Evolutionary conservation across 2,329 filamentous ascomycete genomes (phyloP), one percentile per base, ranked within the genome.

Genomic region (Aureobasidium sp.): DNA sequence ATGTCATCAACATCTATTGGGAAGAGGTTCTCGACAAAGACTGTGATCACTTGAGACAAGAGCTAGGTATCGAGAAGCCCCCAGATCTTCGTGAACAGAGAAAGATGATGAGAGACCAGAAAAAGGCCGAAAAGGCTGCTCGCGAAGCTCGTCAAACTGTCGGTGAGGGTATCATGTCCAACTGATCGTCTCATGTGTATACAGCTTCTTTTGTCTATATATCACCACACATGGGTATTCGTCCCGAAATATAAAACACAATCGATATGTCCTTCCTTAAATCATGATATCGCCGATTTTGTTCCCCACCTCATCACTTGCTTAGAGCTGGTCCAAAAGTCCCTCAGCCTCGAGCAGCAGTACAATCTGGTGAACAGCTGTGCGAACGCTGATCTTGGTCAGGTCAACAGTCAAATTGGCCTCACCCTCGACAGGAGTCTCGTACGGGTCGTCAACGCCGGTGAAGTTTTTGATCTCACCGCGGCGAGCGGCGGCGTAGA

Each of bases 381-480:
- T 94, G 72, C 94, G 84, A 52, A 97, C 92, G 67, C 86, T 89
- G 77, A 90, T 91, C 83, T 88, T 94, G 78, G 89, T 87, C 62
- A 88, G 75, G 76, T 97, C 89, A 43, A 97, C 93, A 5, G 86
- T 85, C 67, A 99, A 81, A 74, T 97, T 87, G 36, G 92, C 84
- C 78, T 93, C 92, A 47, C 92, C 84, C 77, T 92, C 92, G 68
- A 78, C 71, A 10, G 94, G 94, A 26, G 77, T 73, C 86, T 99
- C 94, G 74, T 99, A 99, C 53, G 94, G 92, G 79, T 97, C 93
- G 74, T 97, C 93, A 63, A 99, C 92, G 71, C 94, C 94, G 8
- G 94, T 99, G 84, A 99, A 99, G 67, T 92, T 92, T 85, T 92
- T 94, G 78, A 99, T 95, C 80, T 96, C 89, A 63, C 94, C 94